Evolutionary conservation across 768 basidiomycete species (phyloP).

Genomic region (Leucocoprinus sp.): DNA sequence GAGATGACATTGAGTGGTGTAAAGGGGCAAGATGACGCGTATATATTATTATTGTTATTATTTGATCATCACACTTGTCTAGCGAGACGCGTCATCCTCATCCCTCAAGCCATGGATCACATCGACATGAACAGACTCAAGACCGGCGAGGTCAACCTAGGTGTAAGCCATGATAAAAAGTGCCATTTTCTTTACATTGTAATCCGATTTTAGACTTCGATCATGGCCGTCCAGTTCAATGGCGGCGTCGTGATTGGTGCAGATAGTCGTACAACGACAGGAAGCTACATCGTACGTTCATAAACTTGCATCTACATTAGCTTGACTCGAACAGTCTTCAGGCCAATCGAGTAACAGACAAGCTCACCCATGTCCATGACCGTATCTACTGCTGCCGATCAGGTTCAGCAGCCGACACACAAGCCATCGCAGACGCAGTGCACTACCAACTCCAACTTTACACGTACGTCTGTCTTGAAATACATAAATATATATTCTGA

Average conservation of each 20-base stretch:
- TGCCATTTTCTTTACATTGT: not conserved
- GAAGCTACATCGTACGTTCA: conserved; percentile 80
- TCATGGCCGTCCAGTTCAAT: conserved; percentile 98
- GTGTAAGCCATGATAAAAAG: conserved; percentile 46
- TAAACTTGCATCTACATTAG: not conserved
- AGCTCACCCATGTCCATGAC: conserved; percentile 93
- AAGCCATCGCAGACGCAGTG: conserved; percentile 89
- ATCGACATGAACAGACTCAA: conserved; percentile 87
- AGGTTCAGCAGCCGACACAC: conserved; percentile 96
- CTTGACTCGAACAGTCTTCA: conserved; percentile 22
- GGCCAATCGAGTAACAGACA: conserved; percentile 99
- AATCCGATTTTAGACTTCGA: conserved; percentile 77
- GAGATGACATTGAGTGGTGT: conserved; percentile 4
- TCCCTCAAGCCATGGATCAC: conserved; percentile 36
- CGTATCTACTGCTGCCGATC: conserved; percentile 99
- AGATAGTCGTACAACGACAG: conserved; percentile 94
- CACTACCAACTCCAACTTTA: conserved; percentile 76
- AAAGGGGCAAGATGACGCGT: not conserved
- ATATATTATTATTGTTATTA: not conserved
- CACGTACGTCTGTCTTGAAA: conserved; percentile 36
- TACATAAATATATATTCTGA: not conserved
- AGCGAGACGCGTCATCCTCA: conserved; percentile 46
- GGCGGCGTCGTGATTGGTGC: conserved; percentile 95
- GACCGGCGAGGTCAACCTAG: conserved; percentile 92
- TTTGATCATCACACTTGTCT: conserved; percentile 28